Evolutionary conservation across 352 stramenopile species (phyloP).

Genomic region (Phytopythium litorale): DNA sequence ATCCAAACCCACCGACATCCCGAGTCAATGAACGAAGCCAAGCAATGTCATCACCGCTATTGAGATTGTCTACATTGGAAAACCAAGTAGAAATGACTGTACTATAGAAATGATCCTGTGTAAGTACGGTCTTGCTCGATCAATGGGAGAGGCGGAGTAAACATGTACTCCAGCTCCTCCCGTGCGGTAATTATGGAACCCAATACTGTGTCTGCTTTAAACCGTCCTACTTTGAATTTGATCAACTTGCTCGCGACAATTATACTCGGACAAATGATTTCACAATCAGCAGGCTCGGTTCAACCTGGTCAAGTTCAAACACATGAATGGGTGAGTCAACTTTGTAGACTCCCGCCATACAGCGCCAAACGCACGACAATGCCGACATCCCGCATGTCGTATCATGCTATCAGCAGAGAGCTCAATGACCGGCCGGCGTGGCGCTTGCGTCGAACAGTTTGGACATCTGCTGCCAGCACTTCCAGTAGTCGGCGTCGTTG

Average conservation of each 20-base stretch:
- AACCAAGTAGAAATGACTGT: constrained; percentile 21
- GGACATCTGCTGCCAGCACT: constrained; percentile 92
- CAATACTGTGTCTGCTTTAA: not conserved
- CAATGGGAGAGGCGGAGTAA: not conserved
- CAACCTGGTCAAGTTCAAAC: no score
- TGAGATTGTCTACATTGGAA: constrained; percentile 21
- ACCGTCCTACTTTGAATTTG: not conserved
- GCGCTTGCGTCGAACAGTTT: constrained; percentile 76
- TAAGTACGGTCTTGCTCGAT: constrained; percentile 26
- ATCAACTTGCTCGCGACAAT: not conserved
- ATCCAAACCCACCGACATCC: no score
- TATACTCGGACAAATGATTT: not conserved
- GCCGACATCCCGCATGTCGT: not conserved
- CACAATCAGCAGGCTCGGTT: not conserved
- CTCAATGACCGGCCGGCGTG: not conserved
- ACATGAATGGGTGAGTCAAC: not conserved
- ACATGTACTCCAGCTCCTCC: not conserved
- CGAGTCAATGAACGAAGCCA: constrained; percentile 14
- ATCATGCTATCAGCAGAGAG: not conserved
- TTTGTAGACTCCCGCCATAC: not conserved
- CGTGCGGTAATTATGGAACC: not conserved
- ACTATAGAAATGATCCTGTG: constrained; percentile 27
- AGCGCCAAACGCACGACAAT: not conserved
- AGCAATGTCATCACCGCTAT: constrained; percentile 20
- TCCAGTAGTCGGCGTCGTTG: constrained; percentile 90